Base-by-base conservation (phyloP, 192 early-diverging fungal species). In the Coemansia sp. region DNA sequence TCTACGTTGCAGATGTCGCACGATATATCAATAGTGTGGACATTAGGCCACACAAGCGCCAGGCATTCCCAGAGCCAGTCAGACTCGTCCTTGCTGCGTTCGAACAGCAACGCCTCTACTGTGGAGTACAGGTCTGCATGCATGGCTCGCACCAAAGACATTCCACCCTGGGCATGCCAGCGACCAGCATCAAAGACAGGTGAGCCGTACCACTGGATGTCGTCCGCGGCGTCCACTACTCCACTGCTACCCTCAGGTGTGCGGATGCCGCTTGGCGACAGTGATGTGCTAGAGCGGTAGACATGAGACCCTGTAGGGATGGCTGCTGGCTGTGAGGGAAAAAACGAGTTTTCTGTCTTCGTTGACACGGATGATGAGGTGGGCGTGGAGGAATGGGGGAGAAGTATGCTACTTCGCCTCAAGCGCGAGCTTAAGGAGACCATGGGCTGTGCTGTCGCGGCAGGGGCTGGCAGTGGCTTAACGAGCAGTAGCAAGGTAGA, bases 141-240 rank as follows among this genome's bases (percentile, higher is more conserved):
- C 65, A 53, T 82, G 40, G 54, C 63, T 3, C 71, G 79, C 41
- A 82, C 71, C 51, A 77, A 59, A 37, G 73, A 65, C 68, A 82
- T 64, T 6, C 75, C 75, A 53, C 79, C 79, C 59, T 77, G 71
- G 31, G 54, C 33, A 44, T 74, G 40, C 79, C 79, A 82, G 53
- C 72, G 50, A 9, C 65, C 59, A 0, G 74, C 74, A 36, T 82
- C 79, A 53, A 82, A 82, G 42, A 82, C 68, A 4, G 79, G 79
- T 13, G 74, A 64, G 48, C 79, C 79, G 41, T 73, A 63, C 75
- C 74, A 77, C 59, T 62, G 29, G 4, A 35, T 17, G 14, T 67
- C 74, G 29, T 67, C 64, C 8, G 21, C 21, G n/a, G 39, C 29
- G 27, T 27, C 37, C 10, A 36, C 29, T 19, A 27, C 35, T 11